Percentiles rank a stretch among this genome's conserved stretches.
Conservation (phyloP, 768 basidiomycete genomes). For the Suillus discolor region DNA sequence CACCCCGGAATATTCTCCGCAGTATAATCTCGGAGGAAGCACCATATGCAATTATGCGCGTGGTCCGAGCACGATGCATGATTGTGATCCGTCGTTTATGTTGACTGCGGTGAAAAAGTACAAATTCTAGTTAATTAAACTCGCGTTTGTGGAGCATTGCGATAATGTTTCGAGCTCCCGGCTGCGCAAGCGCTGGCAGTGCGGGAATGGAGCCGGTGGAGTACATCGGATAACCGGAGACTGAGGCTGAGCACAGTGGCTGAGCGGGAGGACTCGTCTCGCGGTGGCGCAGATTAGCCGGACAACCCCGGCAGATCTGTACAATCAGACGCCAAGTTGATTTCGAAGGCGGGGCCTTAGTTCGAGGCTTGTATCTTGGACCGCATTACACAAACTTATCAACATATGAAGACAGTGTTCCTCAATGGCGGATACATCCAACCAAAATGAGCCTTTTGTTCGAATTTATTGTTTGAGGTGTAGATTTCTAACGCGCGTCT, state of each 20-base stretch:
- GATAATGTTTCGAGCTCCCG: too few relatives aligned
- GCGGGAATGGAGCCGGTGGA: constrained; percentile 1
- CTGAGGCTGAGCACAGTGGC: constrained; percentile 6
- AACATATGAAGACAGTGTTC: neutral
- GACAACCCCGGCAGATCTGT: neutral
- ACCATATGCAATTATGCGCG: neutral
- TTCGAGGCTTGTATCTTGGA: neutral
- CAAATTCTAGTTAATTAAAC: neutral
- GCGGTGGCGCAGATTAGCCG: neutral
- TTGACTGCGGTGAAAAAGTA: too few relatives aligned
- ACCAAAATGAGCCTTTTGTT: neutral
- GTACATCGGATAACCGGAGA: neutral
- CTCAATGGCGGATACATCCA: neutral
- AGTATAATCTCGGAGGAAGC: constrained; percentile 5
- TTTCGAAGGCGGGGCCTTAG: constrained; percentile 1
- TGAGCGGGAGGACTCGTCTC: neutral
- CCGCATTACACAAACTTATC: constrained; percentile 2
- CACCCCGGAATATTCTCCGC: neutral
- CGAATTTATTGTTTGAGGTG: neutral
- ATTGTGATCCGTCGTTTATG: constrained; percentile 1
- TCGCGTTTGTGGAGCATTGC: neutral
- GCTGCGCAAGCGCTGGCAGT: neutral
- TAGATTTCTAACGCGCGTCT: neutral
- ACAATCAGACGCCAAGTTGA: neutral
- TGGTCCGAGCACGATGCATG: neutral